These are phyloP conservation scores for Solanum lycopersicoides DNA, from an alignment of 257 asterid species.

Conservation along the genomic window DNA sequence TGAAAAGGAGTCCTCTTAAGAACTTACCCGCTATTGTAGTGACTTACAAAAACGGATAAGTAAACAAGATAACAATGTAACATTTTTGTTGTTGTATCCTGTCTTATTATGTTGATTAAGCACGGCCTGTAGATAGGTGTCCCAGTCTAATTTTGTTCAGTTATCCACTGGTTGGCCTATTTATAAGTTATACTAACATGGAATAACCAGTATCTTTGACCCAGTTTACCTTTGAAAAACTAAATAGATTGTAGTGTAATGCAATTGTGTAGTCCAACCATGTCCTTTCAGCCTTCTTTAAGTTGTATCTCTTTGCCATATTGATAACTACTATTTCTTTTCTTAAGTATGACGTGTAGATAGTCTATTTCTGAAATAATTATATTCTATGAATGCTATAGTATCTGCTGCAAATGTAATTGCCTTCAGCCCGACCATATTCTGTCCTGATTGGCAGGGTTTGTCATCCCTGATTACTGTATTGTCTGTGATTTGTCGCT, in stretches of 20 bases:
- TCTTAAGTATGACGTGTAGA: neutral
- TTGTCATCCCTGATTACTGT: neutral
- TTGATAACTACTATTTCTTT: neutral
- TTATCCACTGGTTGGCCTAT: neutral
- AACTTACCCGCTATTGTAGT: neutral
- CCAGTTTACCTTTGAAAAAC: neutral
- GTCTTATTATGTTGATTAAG: neutral
- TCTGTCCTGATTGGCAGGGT: neutral
- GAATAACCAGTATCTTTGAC: neutral
- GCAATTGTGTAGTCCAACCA: neutral
- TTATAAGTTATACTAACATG: neutral
- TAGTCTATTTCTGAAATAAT: neutral
- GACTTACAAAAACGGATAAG: neutral
- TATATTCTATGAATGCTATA: neutral
- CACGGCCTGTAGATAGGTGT: neutral
- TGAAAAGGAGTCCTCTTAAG: neutral
- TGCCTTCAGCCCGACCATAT: neutral
- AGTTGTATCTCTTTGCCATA: neutral
- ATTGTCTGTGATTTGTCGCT: neutral
- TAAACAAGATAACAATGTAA: neutral
- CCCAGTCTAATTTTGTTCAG: neutral
- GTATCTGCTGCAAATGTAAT: neutral
- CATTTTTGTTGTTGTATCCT: neutral
- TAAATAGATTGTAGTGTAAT: neutral
- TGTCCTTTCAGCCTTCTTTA: neutral